Percentiles rank a stretch among this genome's conserved stretches.
Conservation (phyloP, 2,329 filamentous ascomycete genomes). For the Fusarium redolens region DNA sequence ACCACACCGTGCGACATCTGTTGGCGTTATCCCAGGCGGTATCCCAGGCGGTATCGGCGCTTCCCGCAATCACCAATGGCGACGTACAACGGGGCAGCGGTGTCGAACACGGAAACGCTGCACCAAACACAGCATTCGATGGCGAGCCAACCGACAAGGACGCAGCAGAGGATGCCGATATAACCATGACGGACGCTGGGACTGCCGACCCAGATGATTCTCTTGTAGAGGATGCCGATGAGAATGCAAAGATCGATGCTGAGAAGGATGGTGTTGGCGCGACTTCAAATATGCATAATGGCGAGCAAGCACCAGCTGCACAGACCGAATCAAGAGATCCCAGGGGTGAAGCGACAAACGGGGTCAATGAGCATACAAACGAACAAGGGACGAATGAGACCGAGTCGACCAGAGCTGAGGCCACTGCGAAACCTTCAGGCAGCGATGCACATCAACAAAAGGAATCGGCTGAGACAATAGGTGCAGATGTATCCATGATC, state of each 20-base stretch:
- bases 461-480: constrained; percentile 18
- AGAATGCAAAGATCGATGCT: constrained; percentile 12
- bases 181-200: constrained; percentile 49
- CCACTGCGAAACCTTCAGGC: constrained; percentile 3
- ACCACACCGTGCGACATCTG: constrained; percentile 55
- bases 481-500: constrained; percentile 1
- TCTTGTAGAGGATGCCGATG: constrained; percentile 22
- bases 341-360: constrained; percentile 12
- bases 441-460: constrained; percentile 8
- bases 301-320: constrained; percentile 3
- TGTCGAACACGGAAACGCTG: not conserved
- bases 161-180: constrained; percentile 39
- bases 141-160: constrained; percentile 21
- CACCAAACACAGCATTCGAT: constrained; percentile 4
- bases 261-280: constrained; percentile 5
- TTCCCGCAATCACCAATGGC: constrained; percentile 41
- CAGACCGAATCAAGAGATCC: not conserved
- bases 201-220: constrained; percentile 35
- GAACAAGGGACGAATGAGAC: constrained; percentile 1
- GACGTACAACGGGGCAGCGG: constrained; percentile 30
- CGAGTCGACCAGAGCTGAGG: not conserved
- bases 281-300: constrained; percentile 20
- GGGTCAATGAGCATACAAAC: not conserved
- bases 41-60: constrained; percentile 36
- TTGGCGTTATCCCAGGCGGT: constrained; percentile 46